Evolutionary conservation across 805 yeast genomes (phyloP).

Genomic region (Blastobotrys robertii): DNA sequence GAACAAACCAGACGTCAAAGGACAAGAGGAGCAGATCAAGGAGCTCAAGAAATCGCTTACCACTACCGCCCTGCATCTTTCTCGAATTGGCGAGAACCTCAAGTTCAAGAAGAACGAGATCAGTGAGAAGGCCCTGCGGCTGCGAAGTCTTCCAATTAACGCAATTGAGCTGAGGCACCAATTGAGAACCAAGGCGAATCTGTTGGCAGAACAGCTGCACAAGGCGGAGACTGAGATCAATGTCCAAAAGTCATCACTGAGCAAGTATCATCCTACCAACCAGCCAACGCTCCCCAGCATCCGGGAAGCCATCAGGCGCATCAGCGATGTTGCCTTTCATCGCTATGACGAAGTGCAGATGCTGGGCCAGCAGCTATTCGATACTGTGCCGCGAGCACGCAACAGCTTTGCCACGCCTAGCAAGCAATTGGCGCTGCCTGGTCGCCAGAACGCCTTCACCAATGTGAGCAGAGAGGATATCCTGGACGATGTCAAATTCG

Average conservation of each 20-base stretch:
- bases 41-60: constrained; percentile 7
- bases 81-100: constrained; percentile 11
- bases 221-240: constrained; percentile 9
- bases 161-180: constrained; percentile 15
- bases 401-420: neutral
- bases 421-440: neutral
- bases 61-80: constrained; percentile 5
- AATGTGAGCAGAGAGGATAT: neutral
- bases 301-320: constrained; percentile 8
- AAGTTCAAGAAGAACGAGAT: constrained; percentile 5
- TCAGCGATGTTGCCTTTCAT: constrained; percentile 4
- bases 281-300: constrained; percentile 11
- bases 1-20: neutral
- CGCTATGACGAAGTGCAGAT: constrained; percentile 5
- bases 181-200: constrained; percentile 4
- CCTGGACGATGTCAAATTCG: constrained; percentile 5
- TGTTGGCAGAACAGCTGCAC: constrained; percentile 7
- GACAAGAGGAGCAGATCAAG: neutral
- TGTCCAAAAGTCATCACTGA: constrained; percentile 9
- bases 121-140: constrained; percentile 9
- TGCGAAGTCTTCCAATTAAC: constrained; percentile 12
- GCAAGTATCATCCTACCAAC: constrained; percentile 2
- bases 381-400: too few relatives aligned
- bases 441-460: neutral
- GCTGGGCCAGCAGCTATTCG: neutral